A percentile compares a stretch with the other conserved stretches of the same genome.
phyloP scores from a whole-genome alignment of 1,284 basidiomycete species.

The Phellopilus nigrolimitatus region DNA sequence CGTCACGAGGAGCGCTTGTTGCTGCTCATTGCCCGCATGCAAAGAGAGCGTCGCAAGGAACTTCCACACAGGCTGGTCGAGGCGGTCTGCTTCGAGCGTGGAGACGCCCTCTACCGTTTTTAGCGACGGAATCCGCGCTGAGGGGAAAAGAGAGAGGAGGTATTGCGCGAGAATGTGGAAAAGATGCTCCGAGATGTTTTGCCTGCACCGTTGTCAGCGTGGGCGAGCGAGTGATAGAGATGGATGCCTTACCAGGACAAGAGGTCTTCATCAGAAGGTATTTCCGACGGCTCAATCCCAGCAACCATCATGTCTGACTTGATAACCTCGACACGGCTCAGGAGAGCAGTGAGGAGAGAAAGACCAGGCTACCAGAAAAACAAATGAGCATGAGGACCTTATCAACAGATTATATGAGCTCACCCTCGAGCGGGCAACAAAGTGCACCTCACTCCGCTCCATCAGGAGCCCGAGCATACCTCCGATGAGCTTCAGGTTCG shows the following conservation, averaged over 20 bases:
- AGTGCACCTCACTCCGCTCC: conserved; percentile 74
- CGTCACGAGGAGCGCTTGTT: conserved; percentile 85
- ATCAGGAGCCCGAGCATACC: conserved; percentile 85
- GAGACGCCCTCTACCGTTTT: conserved; percentile 29
- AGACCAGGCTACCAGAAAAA: conserved; percentile 72
- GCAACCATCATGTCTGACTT: conserved; percentile 60
- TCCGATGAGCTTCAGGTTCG: conserved; percentile 77
- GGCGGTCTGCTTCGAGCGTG: conserved; percentile 52
- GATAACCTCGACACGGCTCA: conserved; percentile 89
- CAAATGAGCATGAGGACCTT: neutral
- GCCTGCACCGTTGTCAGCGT: conserved; percentile 41
- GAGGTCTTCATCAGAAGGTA: conserved; percentile 68
- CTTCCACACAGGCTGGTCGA: conserved; percentile 91
- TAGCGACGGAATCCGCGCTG: conserved; percentile 64
- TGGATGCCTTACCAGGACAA: conserved; percentile 72
- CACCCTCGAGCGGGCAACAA: conserved; percentile 74
- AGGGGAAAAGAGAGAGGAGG: conserved; percentile 84
- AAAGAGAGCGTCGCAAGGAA: conserved; percentile 88
- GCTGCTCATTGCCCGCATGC: conserved; percentile 79
- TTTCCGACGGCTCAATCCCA: conserved; percentile 45
- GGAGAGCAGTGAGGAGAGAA: conserved; percentile 86
- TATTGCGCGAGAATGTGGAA: conserved; percentile 76
- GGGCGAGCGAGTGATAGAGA: conserved; percentile 14
- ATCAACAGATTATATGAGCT: conserved; percentile 27
- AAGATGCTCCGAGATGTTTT: conserved; percentile 79